Percentiles rank a stretch among this genome's conserved stretches.
Conservation (phyloP, 176 grass and related monocot species). For the Neostapfia colusana region DNA sequence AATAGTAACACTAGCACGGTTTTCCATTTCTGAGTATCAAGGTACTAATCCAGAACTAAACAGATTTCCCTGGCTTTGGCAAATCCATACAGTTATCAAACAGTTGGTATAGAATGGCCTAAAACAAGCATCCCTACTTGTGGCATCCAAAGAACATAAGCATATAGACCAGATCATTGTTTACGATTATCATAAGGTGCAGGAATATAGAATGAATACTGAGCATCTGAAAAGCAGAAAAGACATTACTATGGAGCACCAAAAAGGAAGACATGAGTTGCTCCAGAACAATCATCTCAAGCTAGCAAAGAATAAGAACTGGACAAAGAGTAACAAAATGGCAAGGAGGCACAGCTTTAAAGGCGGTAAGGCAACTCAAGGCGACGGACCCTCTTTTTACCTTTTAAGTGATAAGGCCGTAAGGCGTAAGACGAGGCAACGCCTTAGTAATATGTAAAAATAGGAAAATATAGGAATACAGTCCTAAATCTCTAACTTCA, state of each 20-base stretch:
- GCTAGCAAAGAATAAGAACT: not conserved
- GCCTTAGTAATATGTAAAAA: no score
- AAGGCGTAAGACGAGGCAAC: no score
- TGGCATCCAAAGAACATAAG: not conserved
- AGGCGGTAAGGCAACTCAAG: no score
- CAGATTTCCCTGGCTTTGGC: not conserved
- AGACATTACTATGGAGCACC: not conserved
- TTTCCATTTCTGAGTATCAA: not conserved
- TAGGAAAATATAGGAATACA: no score
- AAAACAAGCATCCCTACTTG: not conserved
- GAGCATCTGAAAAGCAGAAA: not conserved
- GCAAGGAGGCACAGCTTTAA: not conserved
- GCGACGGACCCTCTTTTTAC: no score
- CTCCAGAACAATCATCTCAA: not conserved
- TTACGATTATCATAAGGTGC: not conserved
- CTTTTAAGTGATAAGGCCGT: no score
- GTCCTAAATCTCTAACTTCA: no score
- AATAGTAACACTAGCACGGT: not conserved
- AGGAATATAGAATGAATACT: not conserved
- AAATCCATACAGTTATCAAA: not conserved
- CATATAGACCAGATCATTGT: not conserved
- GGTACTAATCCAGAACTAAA: not conserved
- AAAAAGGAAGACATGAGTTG: not conserved
- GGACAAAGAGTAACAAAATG: not conserved
- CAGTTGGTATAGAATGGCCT: not conserved